phyloP scores from a whole-genome alignment of 2,329 filamentous ascomycete genomes.

The Curvularia verruculosa region DNA sequence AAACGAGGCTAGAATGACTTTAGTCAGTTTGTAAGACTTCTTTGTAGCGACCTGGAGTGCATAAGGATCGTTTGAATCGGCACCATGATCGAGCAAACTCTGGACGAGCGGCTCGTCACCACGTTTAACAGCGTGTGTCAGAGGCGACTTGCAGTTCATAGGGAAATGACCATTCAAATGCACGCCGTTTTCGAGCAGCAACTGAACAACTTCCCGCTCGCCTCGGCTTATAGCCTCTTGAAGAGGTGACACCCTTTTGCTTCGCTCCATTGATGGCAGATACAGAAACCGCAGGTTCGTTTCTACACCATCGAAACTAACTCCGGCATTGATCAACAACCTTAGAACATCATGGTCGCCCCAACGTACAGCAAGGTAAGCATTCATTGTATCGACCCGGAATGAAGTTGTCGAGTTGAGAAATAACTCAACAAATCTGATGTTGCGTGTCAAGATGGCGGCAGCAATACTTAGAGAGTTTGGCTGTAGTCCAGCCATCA shows the following conservation, averaged over 20 bases:
- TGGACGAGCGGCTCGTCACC: background rate
- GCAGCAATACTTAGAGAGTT: background rate
- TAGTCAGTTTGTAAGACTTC: background rate
- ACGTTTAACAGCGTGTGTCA: background rate
- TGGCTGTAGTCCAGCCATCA: background rate
- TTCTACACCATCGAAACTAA: fast-evolving
- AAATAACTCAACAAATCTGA: background rate
- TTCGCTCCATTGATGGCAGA: background rate
- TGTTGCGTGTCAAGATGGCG: background rate
- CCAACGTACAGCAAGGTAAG: conserved; percentile 1
- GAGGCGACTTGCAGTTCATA: background rate
- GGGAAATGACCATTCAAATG: fast-evolving
- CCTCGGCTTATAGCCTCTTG: background rate
- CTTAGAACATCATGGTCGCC: background rate
- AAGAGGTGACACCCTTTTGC: background rate
- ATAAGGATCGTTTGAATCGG: background rate
- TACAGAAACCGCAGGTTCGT: background rate
- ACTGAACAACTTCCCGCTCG: background rate
- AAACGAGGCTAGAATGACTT: background rate
- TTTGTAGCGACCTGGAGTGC: background rate
- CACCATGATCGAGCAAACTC: background rate
- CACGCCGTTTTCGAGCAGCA: background rate
- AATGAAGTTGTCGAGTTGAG: background rate
- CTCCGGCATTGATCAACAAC: background rate
- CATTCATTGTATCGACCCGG: no score